These are phyloP conservation scores for Pezizomycotina sp. DNA, from an alignment of 2,329 filamentous ascomycete genomes.

Conservation along the genomic window DNA sequence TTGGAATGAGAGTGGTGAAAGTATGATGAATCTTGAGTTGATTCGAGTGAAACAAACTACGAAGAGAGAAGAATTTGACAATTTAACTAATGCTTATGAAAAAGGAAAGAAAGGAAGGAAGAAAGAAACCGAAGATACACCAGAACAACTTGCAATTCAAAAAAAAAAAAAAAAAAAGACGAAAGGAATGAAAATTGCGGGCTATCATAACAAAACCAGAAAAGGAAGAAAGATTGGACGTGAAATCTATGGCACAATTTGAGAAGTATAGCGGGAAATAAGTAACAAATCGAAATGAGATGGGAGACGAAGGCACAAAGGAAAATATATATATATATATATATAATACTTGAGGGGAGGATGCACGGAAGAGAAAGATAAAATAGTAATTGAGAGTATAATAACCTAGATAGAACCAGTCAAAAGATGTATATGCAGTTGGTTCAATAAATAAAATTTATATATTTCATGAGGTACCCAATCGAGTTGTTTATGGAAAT, in stretches of 20 bases:
- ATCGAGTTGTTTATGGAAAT: conserved; percentile 10
- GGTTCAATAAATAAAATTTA: conserved; percentile 13
- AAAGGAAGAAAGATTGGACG: not conserved
- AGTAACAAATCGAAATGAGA: too few relatives aligned
- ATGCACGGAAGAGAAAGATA: too few relatives aligned
- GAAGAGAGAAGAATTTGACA: too few relatives aligned
- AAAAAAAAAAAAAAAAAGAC: not conserved
- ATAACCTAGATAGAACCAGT: conserved; percentile 1
- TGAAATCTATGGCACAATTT: not conserved
- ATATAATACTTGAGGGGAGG: not conserved
- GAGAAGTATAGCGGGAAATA: not conserved
- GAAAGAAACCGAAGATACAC: not conserved
- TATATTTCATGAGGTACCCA: conserved; percentile 8
- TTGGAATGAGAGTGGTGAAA: not conserved
- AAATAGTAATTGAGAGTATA: conserved; percentile 1
- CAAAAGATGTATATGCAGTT: conserved; percentile 15
- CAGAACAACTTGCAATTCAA: not conserved
- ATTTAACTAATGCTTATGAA: not conserved
- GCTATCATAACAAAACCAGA: conserved; percentile 1
- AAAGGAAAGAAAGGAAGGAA: not conserved
- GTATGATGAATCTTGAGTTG: not conserved
- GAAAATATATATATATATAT: not conserved
- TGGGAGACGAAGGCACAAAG: too few relatives aligned
- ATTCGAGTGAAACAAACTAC: not conserved
- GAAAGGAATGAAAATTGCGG: conserved; percentile 1